Evolutionary conservation across 331 rosid species (phyloP).

Genomic region (Acacia concinna): DNA sequence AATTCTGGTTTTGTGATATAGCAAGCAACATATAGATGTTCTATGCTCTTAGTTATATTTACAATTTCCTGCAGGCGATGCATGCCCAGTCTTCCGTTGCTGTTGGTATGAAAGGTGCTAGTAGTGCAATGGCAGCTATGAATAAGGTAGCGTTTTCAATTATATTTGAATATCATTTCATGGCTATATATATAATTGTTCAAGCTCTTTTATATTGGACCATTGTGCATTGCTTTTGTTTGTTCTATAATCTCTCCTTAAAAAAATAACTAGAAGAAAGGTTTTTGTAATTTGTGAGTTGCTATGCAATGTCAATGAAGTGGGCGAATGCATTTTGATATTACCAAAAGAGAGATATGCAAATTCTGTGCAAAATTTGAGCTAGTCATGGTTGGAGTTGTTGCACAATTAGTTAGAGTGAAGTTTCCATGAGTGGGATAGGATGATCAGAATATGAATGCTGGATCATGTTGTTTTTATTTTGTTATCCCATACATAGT

Average conservation of each 20-base stretch:
- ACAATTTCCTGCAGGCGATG: slow-evolving; percentile 71
- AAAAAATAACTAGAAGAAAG: not conserved
- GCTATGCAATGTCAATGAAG: not conserved
- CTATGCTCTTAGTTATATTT: slow-evolving; percentile 22
- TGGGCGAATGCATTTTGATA: not conserved
- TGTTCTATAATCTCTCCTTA: not conserved
- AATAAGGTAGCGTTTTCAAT: slow-evolving; percentile 58
- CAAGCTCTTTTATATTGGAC: not conserved
- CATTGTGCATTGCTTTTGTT: slow-evolving; percentile 13
- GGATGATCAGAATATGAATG: not conserved
- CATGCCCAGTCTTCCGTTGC: slow-evolving; percentile 94
- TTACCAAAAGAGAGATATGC: slow-evolving; percentile 12
- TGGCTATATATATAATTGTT: slow-evolving; percentile 1
- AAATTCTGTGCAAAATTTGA: slow-evolving; percentile 15
- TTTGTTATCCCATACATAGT: not conserved
- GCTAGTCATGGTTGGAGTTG: slow-evolving; percentile 17
- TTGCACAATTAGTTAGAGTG: slow-evolving; percentile 10
- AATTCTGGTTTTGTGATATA: slow-evolving; percentile 3
- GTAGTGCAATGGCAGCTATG: slow-evolving; percentile 84
- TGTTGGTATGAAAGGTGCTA: slow-evolving; percentile 91
- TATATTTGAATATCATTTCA: not conserved
- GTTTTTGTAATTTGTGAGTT: not conserved
- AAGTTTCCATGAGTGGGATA: slow-evolving; percentile 22
- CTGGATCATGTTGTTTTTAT: not conserved
- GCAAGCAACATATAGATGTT: not conserved